These are phyloP conservation scores for Lathyrus sativus DNA, from an alignment of 306 rosid species.

Conservation along the genomic window DNA sequence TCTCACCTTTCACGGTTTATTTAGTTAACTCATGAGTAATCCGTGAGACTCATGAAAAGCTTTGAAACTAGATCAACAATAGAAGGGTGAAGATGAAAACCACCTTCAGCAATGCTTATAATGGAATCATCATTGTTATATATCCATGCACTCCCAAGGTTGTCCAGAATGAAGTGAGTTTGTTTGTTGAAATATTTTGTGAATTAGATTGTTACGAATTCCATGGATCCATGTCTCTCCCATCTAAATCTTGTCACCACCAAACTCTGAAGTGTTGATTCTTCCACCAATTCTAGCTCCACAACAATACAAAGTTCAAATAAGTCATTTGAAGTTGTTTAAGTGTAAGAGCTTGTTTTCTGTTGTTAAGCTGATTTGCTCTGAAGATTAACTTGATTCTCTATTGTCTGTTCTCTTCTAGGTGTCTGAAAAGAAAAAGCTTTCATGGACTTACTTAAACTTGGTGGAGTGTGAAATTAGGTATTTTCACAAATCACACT, in stretches of 20 bases:
- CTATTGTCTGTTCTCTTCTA: no score
- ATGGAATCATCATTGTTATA: constrained; percentile 53
- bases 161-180: constrained; percentile 57
- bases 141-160: constrained; percentile 98
- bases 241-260: constrained; percentile 89
- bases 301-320: constrained; percentile 75
- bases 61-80: constrained; percentile 61
- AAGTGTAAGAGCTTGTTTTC: constrained; percentile 76
- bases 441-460: no score
- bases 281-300: constrained; percentile 91
- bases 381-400: no score
- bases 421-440: no score
- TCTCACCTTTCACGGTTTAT: constrained; percentile 2
- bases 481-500: no score
- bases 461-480: no score
- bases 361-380: constrained; percentile 58
- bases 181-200: no score
- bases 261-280: constrained; percentile 86
- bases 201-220: constrained; percentile 84
- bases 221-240: constrained; percentile 99
- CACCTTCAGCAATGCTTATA: constrained; percentile 80
- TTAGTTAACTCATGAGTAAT: no score
- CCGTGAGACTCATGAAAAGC: constrained; percentile 57
- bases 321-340: constrained; percentile 50
- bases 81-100: constrained; percentile 51